Percentiles rank a stretch among this genome's conserved stretches.
Evolutionary conservation across 192 early-diverging fungal genomes (phyloP).

Genomic region (Coemansia erecta): DNA sequence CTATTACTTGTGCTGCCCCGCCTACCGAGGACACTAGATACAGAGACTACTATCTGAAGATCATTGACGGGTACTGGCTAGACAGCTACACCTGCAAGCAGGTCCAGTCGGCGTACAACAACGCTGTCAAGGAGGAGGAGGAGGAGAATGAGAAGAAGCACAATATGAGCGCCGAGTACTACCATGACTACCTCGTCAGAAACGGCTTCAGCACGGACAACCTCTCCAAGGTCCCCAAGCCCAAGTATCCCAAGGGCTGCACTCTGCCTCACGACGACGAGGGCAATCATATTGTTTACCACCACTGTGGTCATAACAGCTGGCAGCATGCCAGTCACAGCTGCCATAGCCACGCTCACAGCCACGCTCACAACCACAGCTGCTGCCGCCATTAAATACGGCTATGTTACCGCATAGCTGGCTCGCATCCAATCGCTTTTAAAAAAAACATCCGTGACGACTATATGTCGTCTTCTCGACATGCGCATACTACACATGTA

Average conservation of each 20-base stretch:
- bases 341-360: not conserved
- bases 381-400: not conserved
- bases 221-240: not conserved
- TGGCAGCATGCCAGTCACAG: not conserved
- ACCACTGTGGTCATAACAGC: not conserved
- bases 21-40: not conserved
- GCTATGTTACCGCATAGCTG: no score
- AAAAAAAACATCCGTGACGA: no score
- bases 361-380: not conserved
- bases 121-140: not conserved
- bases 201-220: constrained; percentile 2
- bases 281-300: not conserved
- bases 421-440: no score
- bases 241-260: not conserved
- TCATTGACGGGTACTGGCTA: not conserved
- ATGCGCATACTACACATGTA: not conserved
- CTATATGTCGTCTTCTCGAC: not conserved
- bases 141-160: not conserved
- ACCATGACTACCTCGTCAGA: not conserved
- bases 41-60: not conserved
- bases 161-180: constrained; percentile 1
- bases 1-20: no score
- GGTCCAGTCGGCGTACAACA: constrained; percentile 1
- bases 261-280: constrained; percentile 2
- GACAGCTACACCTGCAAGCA: not conserved